Evolutionary conservation across 805 yeast genomes (phyloP).

Genomic region (Candida dajiaensis): DNA sequence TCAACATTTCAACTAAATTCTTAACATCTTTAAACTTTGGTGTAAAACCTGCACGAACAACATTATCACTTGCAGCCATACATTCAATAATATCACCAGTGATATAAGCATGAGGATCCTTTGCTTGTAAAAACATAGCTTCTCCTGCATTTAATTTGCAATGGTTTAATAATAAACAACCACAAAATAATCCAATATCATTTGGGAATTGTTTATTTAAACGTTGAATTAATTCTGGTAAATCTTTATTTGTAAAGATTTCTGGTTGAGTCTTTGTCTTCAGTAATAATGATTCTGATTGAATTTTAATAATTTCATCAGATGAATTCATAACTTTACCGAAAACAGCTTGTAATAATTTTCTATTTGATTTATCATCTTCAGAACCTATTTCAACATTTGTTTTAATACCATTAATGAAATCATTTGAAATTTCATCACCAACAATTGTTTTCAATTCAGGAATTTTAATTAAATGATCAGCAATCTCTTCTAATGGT

Average conservation of each 20-base stretch:
- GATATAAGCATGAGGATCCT: conserved; percentile 97
- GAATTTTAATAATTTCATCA: conserved; percentile 47
- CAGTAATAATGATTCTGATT: conserved; percentile 59
- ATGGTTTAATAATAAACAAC: conserved; percentile 88
- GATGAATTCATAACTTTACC: conserved; percentile 78
- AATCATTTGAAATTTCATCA: conserved; percentile 46
- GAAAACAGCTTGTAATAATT: conserved; percentile 68
- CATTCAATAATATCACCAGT: conserved; percentile 97
- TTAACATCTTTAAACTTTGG: conserved; percentile 96
- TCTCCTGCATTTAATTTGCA: conserved; percentile 80
- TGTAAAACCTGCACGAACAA: conserved; percentile 98
- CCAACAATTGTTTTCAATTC: conserved; percentile 74
- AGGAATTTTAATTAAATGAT: conserved; percentile 63
- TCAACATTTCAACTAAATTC: conserved; percentile 84
- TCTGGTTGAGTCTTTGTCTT: conserved; percentile 58
- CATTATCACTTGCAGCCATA: conserved; percentile 99
- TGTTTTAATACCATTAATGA: conserved; percentile 40
- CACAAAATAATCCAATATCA: conserved; percentile 95
- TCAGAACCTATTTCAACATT: conserved; percentile 38
- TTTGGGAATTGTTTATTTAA: conserved; percentile 85
- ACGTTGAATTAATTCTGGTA: conserved; percentile 71
- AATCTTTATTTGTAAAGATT: conserved; percentile 42
- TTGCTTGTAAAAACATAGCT: conserved; percentile 94
- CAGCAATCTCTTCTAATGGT: conserved; percentile 74
- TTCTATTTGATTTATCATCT: conserved; percentile 54